Conservation (phyloP, 2,329 filamentous ascomycete genomes). For the Colletotrichum sp. region DNA sequence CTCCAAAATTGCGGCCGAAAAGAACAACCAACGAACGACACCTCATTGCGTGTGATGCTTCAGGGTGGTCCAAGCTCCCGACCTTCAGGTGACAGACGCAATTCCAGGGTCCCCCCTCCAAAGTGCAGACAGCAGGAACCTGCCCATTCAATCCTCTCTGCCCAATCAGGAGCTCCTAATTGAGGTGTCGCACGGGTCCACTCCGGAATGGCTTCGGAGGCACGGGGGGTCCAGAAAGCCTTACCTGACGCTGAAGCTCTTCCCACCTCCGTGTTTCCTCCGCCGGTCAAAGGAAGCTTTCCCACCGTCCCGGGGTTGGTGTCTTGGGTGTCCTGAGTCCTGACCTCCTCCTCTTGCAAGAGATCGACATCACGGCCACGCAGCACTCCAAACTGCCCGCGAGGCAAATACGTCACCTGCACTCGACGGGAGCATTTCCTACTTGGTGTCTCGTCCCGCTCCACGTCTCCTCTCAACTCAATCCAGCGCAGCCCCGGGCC, state of each 20-base stretch:
- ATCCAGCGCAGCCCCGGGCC: background rate
- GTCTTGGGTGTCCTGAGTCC: background rate
- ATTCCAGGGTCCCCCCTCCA: background rate
- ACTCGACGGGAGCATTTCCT: background rate
- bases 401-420: background rate
- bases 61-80: background rate
- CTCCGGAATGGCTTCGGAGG: background rate
- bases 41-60: background rate
- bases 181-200: background rate
- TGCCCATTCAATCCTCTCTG: background rate
- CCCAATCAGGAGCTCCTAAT: background rate
- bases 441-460: constrained; percentile 3
- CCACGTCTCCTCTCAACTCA: background rate
- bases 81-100: background rate
- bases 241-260: constrained; percentile 1
- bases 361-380: background rate
- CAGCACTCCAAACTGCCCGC: background rate
- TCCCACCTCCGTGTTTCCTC: background rate
- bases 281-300: background rate
- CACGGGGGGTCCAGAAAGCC: background rate
- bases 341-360: background rate
- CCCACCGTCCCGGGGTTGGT: background rate
- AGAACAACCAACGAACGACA: background rate
- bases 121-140: background rate
- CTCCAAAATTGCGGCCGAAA: background rate